Conservation (phyloP, 2,329 filamentous ascomycete genomes). For the Allantophomopsis cytisporea region DNA sequence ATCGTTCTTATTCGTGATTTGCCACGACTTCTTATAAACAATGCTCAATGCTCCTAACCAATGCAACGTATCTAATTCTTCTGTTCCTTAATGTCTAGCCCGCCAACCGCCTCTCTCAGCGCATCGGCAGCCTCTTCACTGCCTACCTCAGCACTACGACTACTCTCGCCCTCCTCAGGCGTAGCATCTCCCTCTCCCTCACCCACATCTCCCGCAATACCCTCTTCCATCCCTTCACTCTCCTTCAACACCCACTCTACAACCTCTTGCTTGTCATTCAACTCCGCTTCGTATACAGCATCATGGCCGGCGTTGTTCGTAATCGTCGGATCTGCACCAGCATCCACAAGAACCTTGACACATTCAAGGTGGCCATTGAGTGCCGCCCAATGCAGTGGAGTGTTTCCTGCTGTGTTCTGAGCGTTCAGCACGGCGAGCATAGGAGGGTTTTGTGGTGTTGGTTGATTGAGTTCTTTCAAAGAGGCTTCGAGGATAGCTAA, state of each 20-base stretch:
- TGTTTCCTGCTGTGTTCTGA: constrained; percentile 76
- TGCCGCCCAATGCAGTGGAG: constrained; percentile 85
- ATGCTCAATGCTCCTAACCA: too few relatives aligned
- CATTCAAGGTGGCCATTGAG: constrained; percentile 75
- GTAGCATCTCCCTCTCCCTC: background rate
- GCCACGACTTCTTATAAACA: too few relatives aligned
- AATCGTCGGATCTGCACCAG: constrained; percentile 64
- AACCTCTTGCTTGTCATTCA: constrained; percentile 52
- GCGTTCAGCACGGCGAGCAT: constrained; percentile 44
- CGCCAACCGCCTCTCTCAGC: too few relatives aligned
- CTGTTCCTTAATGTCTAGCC: too few relatives aligned
- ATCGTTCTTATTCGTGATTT: too few relatives aligned
- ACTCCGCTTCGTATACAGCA: constrained; percentile 59
- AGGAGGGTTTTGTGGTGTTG: constrained; percentile 13
- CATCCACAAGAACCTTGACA: constrained; percentile 63
- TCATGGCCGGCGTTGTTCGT: constrained; percentile 79
- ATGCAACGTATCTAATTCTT: too few relatives aligned
- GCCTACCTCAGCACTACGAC: too few relatives aligned
- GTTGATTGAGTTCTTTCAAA: constrained; percentile 24
- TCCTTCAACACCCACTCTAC: constrained; percentile 35
- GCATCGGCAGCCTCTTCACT: too few relatives aligned
- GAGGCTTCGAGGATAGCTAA: constrained; percentile 30
- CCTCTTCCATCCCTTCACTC: constrained; percentile 21
- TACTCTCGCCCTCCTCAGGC: too few relatives aligned
- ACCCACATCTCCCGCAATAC: constrained; percentile 8